Conservation (phyloP, 2,329 filamentous ascomycete species). For the Botrytis fabae region DNA sequence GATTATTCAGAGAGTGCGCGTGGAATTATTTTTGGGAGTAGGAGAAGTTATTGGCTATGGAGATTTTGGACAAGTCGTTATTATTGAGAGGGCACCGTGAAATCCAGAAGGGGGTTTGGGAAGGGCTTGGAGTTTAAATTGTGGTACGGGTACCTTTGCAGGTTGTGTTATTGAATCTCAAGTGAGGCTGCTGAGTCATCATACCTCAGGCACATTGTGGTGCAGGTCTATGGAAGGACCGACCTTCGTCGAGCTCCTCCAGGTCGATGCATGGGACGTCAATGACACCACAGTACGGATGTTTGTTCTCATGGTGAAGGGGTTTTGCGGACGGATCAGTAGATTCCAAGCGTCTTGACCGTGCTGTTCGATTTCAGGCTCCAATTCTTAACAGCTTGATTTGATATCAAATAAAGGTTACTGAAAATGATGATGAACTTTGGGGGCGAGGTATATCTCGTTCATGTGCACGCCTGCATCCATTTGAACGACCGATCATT, state of each 20-base stretch:
- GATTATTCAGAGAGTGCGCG: slow-evolving; percentile 16
- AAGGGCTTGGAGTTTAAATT: slow-evolving; percentile 14
- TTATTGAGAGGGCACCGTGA: slow-evolving; percentile 17
- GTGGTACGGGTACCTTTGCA: slow-evolving; percentile 8
- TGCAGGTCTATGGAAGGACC: background rate
- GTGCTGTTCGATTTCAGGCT: background rate
- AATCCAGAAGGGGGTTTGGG: slow-evolving; percentile 7
- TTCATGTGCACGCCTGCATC: background rate
- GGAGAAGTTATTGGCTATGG: slow-evolving; percentile 15
- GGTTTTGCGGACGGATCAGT: accelerated
- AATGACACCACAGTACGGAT: background rate
- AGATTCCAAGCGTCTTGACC: background rate
- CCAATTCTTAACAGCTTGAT: background rate
- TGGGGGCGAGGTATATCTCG: background rate
- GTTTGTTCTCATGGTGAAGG: background rate
- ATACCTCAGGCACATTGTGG: background rate
- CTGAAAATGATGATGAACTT: background rate
- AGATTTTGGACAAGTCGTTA: slow-evolving; percentile 7
- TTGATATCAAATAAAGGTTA: background rate
- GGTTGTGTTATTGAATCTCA: slow-evolving; percentile 4
- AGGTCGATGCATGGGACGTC: background rate
- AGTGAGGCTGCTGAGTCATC: slow-evolving; percentile 20
- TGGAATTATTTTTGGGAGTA: background rate
- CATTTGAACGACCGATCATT: background rate
- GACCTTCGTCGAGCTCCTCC: background rate